Base-by-base conservation (phyloP, 192 early-diverging fungal genomes). In the Podochytrium sp. region DNA sequence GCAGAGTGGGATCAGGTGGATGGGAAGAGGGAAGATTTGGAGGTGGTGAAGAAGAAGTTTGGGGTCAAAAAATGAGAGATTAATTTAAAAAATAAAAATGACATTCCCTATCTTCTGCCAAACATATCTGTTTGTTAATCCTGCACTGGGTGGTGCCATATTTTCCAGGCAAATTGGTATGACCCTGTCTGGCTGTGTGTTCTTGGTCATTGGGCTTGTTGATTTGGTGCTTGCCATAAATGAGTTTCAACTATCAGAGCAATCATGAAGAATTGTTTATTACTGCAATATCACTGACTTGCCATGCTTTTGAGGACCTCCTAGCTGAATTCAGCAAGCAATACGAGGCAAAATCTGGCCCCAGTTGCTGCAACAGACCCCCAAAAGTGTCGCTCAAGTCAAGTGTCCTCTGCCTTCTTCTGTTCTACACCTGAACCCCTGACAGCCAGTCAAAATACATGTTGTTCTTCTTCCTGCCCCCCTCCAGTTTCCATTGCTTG, bases 311-410 rank as follows among this genome's bases (percentile, higher is more conserved):
- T 53, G 42, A 74, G 12, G 25, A 51, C 23, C 61, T 74, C 6
- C 49, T 74, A 2, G 47, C 3, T 1, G 61, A 33, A 20, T 74
- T 74, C 37, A 38, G 32, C 32, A 74, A 52, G 20, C 49, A 64
- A 41, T 76, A 76, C 58, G 43, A 38, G 6, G 74, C 59, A 7
- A 32, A 35, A 3, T 76, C 74, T 25, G 74, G 74, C 7, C 40
- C 27, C 1, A 56, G 65, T 18, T 34, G 41, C 18, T 12, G 7
- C 3, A 56, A 65, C 23, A 47, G 58, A 20, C 74, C 66, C 47
- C 0, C 34, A 1, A 66, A 60, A 39, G 18, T 69, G 12, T n/a
- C 42, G 16, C 32, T 58, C 3, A 69, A 69, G 51, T 49, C 39
- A 1, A 60, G 53, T 5, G 65, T 76, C 7, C 65, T 76, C n/a